These are phyloP conservation scores for Chiua virens DNA, from an alignment of 768 basidiomycete species.

Conservation along the genomic window DNA sequence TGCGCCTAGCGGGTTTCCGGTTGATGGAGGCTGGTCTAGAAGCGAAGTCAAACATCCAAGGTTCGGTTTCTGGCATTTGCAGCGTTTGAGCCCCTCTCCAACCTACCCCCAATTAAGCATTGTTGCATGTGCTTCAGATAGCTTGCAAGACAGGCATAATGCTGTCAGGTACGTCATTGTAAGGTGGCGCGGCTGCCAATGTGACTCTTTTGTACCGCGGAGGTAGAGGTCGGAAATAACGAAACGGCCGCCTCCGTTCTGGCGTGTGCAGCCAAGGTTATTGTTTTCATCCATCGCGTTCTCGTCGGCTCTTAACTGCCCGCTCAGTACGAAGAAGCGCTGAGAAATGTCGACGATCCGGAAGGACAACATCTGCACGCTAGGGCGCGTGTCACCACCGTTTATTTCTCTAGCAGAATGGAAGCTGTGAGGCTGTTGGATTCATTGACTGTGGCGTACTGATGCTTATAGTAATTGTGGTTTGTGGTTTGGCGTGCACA, in stretches of 20 bases:
- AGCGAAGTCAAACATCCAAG: constrained; percentile 65
- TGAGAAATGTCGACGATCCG: constrained; percentile 58
- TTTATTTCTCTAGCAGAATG: constrained; percentile 83
- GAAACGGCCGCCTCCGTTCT: constrained; percentile 67
- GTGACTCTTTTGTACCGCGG: constrained; percentile 18
- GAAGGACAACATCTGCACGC: constrained; percentile 57
- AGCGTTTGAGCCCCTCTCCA: constrained; percentile 25
- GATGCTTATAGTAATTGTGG: constrained; percentile 31
- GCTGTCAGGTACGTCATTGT: constrained; percentile 61
- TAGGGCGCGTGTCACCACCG: constrained; percentile 63
- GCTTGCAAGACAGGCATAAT: constrained; percentile 79
- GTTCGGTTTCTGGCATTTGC: constrained; percentile 44
- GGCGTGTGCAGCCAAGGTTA: constrained; percentile 75
- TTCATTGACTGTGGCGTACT: constrained; percentile 23
- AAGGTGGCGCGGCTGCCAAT: constrained; percentile 2
- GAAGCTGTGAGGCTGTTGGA: constrained; percentile 64
- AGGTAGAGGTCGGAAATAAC: constrained; percentile 59
- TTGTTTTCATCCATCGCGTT: constrained; percentile 16
- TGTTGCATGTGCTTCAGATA: constrained; percentile 74
- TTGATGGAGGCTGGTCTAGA: constrained; percentile 82
- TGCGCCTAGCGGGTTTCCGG: constrained; percentile 79
- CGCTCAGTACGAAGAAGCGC: constrained; percentile 70
- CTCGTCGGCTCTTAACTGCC: constrained; percentile 22
- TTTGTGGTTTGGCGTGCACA: constrained; percentile 20
- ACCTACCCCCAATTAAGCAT: constrained; percentile 45